Conservation (phyloP, 345 rosid genomes). For the Gossypium arboreum region DNA sequence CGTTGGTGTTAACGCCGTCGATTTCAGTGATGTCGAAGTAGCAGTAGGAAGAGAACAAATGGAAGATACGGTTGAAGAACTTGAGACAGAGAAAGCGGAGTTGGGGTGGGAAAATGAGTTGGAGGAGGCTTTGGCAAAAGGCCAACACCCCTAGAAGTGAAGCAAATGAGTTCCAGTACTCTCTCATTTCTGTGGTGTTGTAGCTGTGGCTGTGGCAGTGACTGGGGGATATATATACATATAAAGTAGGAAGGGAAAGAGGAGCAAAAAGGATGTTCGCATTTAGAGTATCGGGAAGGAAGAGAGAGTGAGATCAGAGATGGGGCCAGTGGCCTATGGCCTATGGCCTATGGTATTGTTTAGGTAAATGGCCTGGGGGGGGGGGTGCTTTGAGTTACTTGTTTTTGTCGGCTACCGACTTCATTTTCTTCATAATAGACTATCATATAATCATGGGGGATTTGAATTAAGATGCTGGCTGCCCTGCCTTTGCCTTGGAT, state of each 20-base stretch:
- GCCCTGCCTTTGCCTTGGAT: too few species aligned
- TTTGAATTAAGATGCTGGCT: background rate
- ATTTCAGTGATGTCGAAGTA: conserved; percentile 93
- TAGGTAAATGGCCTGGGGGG: background rate
- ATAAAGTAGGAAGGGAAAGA: too few species aligned
- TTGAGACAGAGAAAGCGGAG: conserved; percentile 69
- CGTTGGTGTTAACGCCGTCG: conserved; percentile 97
- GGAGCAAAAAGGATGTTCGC: too few species aligned
- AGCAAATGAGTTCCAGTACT: conserved; percentile 78
- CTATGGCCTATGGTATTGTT: background rate
- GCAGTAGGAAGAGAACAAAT: conserved; percentile 57
- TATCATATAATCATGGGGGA: background rate
- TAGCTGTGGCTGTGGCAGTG: too few species aligned
- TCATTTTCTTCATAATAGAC: background rate
- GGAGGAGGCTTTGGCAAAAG: conserved; percentile 71
- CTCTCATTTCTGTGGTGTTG: conserved; percentile 39
- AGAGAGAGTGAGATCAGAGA: background rate
- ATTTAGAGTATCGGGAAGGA: too few species aligned
- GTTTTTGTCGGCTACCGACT: background rate
- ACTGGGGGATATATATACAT: too few species aligned
- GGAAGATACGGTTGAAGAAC: conserved; percentile 47
- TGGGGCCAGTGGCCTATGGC: conserved; percentile 23
- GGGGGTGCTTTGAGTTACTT: background rate
- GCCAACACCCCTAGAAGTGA: conserved; percentile 83
- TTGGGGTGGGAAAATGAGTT: conserved; percentile 75